Evolutionary conservation across 768 basidiomycete species (phyloP).

Genomic region (Boletus huronensis): DNA sequence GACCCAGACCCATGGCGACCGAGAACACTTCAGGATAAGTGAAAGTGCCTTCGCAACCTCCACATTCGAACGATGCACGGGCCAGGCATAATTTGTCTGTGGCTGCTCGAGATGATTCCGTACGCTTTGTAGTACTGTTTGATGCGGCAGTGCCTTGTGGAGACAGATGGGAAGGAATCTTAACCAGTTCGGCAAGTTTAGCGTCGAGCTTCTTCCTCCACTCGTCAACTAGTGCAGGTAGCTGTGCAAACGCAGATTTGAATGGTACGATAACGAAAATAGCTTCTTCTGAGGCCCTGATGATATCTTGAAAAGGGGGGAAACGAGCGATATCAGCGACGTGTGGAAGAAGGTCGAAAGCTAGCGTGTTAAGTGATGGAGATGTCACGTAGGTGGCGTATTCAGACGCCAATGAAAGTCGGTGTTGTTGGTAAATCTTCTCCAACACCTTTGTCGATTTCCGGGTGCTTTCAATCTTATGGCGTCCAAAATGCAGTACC

Average conservation of each 20-base stretch:
- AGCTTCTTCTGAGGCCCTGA: not conserved
- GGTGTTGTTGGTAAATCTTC: not conserved
- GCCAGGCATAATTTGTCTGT: not conserved
- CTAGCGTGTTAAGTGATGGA: not conserved
- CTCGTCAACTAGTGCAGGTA: not conserved
- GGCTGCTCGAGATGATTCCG: not conserved
- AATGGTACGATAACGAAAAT: not conserved
- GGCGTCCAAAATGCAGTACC: not conserved
- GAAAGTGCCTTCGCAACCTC: not conserved
- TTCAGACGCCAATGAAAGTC: not conserved
- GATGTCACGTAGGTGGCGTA: not conserved
- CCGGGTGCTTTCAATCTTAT: not conserved
- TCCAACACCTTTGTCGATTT: conserved; percentile 4
- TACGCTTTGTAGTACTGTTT: not conserved
- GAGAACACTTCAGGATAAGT: not conserved
- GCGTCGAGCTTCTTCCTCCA: not conserved
- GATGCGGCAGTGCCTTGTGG: not conserved
- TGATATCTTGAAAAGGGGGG: not conserved
- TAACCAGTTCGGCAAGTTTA: not conserved
- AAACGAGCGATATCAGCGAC: not conserved
- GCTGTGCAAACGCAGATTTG: not conserved
- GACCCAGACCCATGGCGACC: not conserved
- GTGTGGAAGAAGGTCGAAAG: conserved; percentile 8
- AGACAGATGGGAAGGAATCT: not conserved
- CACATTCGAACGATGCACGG: not conserved